Evolutionary conservation across 1,284 basidiomycete genomes (phyloP), one percentile per base, ranked within the genome.

Genomic region (Phellinidium pouzarii): DNA sequence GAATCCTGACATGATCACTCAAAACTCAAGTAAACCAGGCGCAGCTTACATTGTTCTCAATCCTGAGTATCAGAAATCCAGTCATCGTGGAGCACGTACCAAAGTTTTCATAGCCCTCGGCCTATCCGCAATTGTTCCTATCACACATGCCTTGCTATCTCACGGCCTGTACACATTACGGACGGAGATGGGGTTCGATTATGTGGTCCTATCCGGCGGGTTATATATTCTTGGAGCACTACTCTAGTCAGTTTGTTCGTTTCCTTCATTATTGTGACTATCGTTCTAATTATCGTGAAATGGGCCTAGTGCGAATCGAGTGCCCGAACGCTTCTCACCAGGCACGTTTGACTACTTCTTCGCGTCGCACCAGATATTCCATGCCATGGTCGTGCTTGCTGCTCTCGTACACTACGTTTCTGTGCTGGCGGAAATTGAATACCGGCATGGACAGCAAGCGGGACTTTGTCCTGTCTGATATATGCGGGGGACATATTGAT

Each of bases 291-390:
- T 48, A 44, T 45, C 44, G 52, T 56, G 48, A 46, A 52, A n/a
- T n/a, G n/a, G n/a, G n/a, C n/a, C n/a, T 66, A 93, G 84, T 68
- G 90, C 90, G 36, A 83, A 84, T 60, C 78, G 91, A 49, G 76
- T 94, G 51, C 92, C 93, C 23, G 92, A 95, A 64, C 73, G 82
- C 26, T 74, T 86, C 58, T 73, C 75, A 8, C 91, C 91, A 1
- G 91, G 91, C 48, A 79, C 69, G 58, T 93, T 93, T 64, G 91
- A 95, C 70, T 77, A 79, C 64, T 76, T 93, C 59, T 80, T 85
- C 51, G 77, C 86, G 0, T 91, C 86, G 27, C 91, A 94, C 71
- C 86, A 87, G 68, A 87, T 94, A 62, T 95, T 96, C 68, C 93
- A 95, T 65, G 64, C 80, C 59, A 84, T 82, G 63, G 91, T 94